A percentile compares a stretch with the other conserved stretches of the same genome.
Conservation (phyloP, 1,139 yeast genomes). For the Zygoascus meyerae region DNA sequence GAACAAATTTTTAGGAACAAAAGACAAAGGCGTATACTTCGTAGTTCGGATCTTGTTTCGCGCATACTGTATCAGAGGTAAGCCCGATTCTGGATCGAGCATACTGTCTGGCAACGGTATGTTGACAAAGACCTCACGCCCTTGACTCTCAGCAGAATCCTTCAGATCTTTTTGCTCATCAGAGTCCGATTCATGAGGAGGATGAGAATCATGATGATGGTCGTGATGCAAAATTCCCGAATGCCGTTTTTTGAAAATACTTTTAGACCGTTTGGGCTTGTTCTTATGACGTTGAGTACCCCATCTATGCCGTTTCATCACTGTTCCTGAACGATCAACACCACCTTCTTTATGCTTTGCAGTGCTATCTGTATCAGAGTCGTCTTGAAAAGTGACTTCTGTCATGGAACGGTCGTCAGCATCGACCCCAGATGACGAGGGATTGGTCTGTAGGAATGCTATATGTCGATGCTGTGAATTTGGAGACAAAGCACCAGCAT, state of each 20-base stretch:
- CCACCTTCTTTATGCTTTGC: constrained; percentile 6
- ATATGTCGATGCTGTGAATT: constrained; percentile 4
- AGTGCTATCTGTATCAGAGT: constrained; percentile 2
- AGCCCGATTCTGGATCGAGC: constrained; percentile 53
- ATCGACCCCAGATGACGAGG: not conserved
- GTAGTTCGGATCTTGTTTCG: constrained; percentile 94
- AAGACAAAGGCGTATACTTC: constrained; percentile 85
- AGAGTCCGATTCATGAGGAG: constrained; percentile 4
- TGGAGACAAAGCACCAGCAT: not conserved
- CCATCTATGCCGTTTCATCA: constrained; percentile 77
- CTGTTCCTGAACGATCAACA: constrained; percentile 26
- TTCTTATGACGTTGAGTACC: constrained; percentile 83
- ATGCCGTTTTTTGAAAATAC: constrained; percentile 19
- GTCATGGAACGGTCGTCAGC: constrained; percentile 5
- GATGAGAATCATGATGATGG: constrained; percentile 8
- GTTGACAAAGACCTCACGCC: constrained; percentile 47
- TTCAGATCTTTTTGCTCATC: constrained; percentile 3
- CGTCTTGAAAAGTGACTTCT: constrained; percentile 8
- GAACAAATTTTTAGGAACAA: constrained; percentile 75
- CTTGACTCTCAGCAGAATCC: not conserved
- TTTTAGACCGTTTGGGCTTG: constrained; percentile 41
- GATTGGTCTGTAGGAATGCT: not conserved
- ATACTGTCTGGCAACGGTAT: constrained; percentile 58
- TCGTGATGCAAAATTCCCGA: constrained; percentile 5
- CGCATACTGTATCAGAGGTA: constrained; percentile 55